Evolutionary conservation across 2,329 filamentous ascomycete genomes (phyloP).

Genomic region (Colletotrichum neosansevieriae): DNA sequence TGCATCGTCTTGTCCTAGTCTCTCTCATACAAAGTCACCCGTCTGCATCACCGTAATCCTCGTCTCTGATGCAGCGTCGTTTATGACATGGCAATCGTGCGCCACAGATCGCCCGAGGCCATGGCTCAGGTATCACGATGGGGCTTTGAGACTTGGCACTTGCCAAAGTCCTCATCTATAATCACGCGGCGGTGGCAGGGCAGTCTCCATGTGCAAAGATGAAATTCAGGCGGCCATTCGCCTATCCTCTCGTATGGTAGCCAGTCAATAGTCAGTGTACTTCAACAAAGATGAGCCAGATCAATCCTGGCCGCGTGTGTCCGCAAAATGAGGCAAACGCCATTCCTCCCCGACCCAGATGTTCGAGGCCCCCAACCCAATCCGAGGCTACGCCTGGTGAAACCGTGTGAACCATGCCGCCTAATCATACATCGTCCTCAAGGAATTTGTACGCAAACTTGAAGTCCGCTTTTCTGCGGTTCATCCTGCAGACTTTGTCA

Average conservation of each 20-base stretch:
- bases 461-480: constrained; percentile 96
- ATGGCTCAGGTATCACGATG: constrained; percentile 12
- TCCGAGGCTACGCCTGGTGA: constrained; percentile 38
- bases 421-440: constrained; percentile 82
- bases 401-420: constrained; percentile 30
- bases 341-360: constrained; percentile 30
- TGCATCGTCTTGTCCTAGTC: not conserved
- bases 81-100: not conserved
- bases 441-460: constrained; percentile 98
- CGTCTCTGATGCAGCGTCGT: not conserved
- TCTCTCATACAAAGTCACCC: constrained; percentile 1
- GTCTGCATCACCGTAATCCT: constrained; percentile 2
- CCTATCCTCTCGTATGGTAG: constrained; percentile 13
- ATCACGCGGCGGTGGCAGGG: constrained; percentile 23
- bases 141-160: constrained; percentile 2
- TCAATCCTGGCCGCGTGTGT: constrained; percentile 30
- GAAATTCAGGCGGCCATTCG: constrained; percentile 12
- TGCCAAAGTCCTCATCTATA: constrained; percentile 6
- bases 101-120: constrained; percentile 1
- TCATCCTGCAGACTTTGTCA: constrained; percentile 79
- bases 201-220: constrained; percentile 27
- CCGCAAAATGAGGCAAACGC: constrained; percentile 40
- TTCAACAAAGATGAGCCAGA: constrained; percentile 36
- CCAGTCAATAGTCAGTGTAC: constrained; percentile 39
- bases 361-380: constrained; percentile 32